Base-by-base conservation (phyloP, 768 basidiomycete genomes). In the Pilatotrama ljubarskyi region DNA sequence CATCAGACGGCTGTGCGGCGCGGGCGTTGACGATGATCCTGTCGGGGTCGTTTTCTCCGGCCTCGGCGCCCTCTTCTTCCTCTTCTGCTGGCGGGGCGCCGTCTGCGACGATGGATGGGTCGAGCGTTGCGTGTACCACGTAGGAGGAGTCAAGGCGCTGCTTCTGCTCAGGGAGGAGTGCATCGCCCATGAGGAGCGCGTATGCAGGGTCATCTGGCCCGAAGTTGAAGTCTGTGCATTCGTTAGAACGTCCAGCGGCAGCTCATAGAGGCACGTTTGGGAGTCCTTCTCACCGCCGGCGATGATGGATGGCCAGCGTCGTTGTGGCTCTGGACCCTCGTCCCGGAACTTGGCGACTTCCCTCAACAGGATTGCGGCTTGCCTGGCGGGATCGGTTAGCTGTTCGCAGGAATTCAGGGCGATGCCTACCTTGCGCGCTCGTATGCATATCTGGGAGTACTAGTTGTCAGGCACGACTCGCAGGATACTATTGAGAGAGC, bases 141-240 rank as follows among this genome's bases (percentile, higher is more conserved):
- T 87, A 84, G 3, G 93, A 95, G 4, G 72, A 66, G 2, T 75
- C 68, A 11, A 96, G 76, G 18, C 69, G 68, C 37, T 80, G 74
- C 66, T 78, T 71, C 58, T 95, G 90, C 15, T 73, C 74, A 0
- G 75, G 62, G 1, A 82, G 76, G n/a, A 95, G 71, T 4, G 78
- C 69, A 52, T 86, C 79, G 15, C 85, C 84, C 5, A 86, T 80
- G 15, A 95, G 70, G 29, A 98, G 81, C 14, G 91, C 83, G 72
- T 98, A 98, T 0, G 85, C 84, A 5, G 91, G 78, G 69, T 95
- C 94, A 62, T 80, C 80, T 0, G 96, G 96, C 14, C 84, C 73
- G 54, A 92, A 91, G 72, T 98, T 98, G 76, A 97, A 94, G 73
- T 98, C 95, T 95, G 42, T 18, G 2, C 9, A 48, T 26, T 9